Base-by-base conservation (phyloP, 768 basidiomycete genomes). In the Auricularia heimuer region DNA sequence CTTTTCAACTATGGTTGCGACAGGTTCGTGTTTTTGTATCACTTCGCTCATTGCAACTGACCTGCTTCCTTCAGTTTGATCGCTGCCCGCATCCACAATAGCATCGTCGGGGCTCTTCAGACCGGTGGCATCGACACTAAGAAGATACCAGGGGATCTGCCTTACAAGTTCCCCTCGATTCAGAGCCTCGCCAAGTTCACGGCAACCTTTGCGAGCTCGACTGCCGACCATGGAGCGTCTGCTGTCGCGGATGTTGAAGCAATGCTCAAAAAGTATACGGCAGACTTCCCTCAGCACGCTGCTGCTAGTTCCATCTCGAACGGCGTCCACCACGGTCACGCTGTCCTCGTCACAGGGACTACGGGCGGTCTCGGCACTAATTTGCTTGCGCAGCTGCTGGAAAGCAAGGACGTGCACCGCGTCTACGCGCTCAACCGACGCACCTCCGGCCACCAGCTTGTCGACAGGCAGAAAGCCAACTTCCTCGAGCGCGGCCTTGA, bases 361-460 rank as follows among this genome's bases (percentile, higher is more conserved):
- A 81, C 80, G 4, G 80, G 79, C 8, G 75, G 74, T 11, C 72
- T 81, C 1, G 79, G 80, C 16, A 75, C 77, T 1, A 74, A 76
- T 61, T 60, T 78, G 16, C 68, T 80, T 35, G 70, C 72, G 0
- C 64, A 65, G 3, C 71, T 79, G 12, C 60, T 73, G 36, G 63
- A 42, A 7, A 51, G 74, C 34, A 54, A 64, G 1, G 44, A 45
- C 3, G 67, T 75, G 14, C 33, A 64, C 4, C 68, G 64, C 7
- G 70, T 78, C 2, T 80, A 77, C 64, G 75, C 74, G 12, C 64
- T 79, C 33, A 80, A 80, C 62, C 18, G 64, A 14, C 34, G 68
- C 66, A 64, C 62, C 6, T 65, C 69, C 1, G 39, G 8, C 39
- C 7, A 42, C 12, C 39, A 42, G 7, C 64, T 73, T 6, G 45